Evolutionary conservation across 176 grass and related monocot genomes (phyloP).

Genomic region (Lolium multiflorum): DNA sequence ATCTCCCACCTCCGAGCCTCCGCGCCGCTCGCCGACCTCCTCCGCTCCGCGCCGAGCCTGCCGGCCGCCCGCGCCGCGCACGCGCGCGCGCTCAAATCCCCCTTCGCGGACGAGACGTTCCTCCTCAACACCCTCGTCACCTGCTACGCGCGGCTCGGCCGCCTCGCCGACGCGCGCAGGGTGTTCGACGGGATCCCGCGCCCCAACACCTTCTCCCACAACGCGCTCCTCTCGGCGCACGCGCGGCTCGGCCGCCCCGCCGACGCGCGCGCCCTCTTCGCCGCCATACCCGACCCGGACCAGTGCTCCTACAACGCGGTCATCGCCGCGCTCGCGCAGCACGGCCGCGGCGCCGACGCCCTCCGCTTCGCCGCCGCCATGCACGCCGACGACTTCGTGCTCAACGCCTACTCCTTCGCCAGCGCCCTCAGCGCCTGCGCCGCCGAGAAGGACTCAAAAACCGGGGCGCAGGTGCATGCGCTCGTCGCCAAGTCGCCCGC

Average conservation of each 20-base stretch:
- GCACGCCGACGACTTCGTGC: slow-evolving; percentile 63
- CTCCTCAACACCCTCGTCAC: slow-evolving; percentile 35
- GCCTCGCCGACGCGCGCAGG: slow-evolving; percentile 1
- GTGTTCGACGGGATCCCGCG: slow-evolving; percentile 14
- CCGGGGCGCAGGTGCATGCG: slow-evolving; percentile 23
- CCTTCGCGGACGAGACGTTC: slow-evolving; percentile 28
- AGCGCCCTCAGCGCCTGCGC: slow-evolving; percentile 19
- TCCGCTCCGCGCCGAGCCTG: slow-evolving; percentile 11
- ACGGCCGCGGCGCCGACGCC: slow-evolving; percentile 20
- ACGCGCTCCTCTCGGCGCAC: slow-evolving; percentile 56
- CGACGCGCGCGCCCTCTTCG: not conserved
- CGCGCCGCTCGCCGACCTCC: slow-evolving; percentile 55
- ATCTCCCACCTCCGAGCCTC: slow-evolving; percentile 8
- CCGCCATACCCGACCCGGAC: slow-evolving; percentile 31
- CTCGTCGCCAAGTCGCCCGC: slow-evolving; percentile 17
- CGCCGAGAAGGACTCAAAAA: not conserved
- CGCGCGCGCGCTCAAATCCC: not conserved
- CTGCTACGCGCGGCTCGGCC: slow-evolving; percentile 17
- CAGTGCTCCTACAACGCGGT: slow-evolving; percentile 30
- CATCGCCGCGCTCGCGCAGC: slow-evolving; percentile 25
- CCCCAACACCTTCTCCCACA: slow-evolving; percentile 52
- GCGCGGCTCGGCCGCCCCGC: slow-evolving; percentile 48
- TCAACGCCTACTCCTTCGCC: slow-evolving; percentile 49
- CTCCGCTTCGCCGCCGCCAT: slow-evolving; percentile 46
- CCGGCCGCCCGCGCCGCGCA: slow-evolving; percentile 24